Percentiles rank a stretch among this genome's conserved stretches.
phyloP scores from a whole-genome alignment of 2,329 filamentous ascomycete genomes.

The Beauveria sp. region DNA sequence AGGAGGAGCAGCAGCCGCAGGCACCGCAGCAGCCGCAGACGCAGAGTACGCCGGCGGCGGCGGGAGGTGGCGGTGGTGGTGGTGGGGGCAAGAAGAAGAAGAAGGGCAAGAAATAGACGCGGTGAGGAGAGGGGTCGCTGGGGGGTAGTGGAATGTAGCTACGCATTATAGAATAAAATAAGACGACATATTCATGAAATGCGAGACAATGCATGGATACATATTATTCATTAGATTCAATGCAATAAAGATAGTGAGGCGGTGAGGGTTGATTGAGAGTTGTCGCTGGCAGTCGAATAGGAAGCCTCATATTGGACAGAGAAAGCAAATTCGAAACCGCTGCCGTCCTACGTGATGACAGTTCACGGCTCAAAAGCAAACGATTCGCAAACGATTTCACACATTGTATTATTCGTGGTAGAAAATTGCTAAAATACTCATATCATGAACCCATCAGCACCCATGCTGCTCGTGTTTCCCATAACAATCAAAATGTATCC shows the following conservation, averaged over 20 bases:
- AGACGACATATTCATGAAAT: neutral
- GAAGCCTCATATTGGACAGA: neutral
- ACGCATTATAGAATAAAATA: neutral
- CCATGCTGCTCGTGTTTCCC: neutral
- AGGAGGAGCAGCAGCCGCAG: constrained; percentile 20
- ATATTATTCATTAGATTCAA: neutral
- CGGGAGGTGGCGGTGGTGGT: constrained; percentile 25
- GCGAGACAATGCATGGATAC: neutral
- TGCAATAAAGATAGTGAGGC: too few relatives aligned
- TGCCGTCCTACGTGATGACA: neutral
- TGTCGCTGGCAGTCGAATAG: too few relatives aligned
- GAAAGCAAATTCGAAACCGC: neutral
- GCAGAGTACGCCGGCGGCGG: constrained; percentile 19
- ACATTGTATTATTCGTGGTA: neutral
- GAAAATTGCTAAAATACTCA: constrained; percentile 14
- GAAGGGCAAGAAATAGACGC: constrained; percentile 57
- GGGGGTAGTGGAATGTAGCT: neutral
- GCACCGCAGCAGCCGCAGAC: neutral
- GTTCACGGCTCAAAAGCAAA: too few relatives aligned
- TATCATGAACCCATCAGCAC: constrained; percentile 9
- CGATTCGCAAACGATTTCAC: neutral
- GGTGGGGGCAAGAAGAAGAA: constrained; percentile 56
- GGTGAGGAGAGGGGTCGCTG: neutral
- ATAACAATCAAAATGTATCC: constrained; percentile 3
- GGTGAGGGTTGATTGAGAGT: too few relatives aligned